Evolutionary conservation across 352 stramenopile genomes (phyloP), one percentile per base, ranked within the genome.

Genomic region (Globisporangium takayamanum): DNA sequence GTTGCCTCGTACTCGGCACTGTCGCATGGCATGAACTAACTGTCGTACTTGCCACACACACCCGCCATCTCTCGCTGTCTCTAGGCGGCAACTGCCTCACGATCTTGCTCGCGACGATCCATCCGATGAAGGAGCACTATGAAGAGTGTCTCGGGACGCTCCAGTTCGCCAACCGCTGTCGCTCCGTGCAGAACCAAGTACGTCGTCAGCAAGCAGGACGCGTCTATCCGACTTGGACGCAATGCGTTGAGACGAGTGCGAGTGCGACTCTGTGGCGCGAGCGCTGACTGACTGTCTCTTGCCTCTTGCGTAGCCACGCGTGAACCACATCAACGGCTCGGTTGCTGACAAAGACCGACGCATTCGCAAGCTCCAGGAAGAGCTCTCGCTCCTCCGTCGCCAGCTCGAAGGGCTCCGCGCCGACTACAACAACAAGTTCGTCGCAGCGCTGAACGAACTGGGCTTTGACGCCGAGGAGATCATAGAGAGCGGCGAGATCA

Each of bases 101-200:
- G 58, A 88, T 80, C 16, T 66, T 96, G 4, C 83, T 94, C 47
- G 83, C 85, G 36, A 95, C 87, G 12, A 95, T 95, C 53, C 83
- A 95, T 37, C 88, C 88, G 33, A 91, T 89, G 80, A 90, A 79
- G 51, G 80, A 92, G 50, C 87, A 96, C 66, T 95, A 95, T 47
- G 88, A 96, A 64, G 88, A 96, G 50, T 96, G 88, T 62, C 73
- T 97, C 4, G 88, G 83, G 47, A 96, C 89, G 5, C 71, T 96
- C 2, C 88, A 97, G 64, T 96, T 97, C 63, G 89, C 89, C 5
- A 96, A 97, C 52, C 80, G 88, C 26, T 96, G 87, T 59, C 84
- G 89, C 62, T 95, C 86, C 1, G 89, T 96, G 39, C 82, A 95
- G 47, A 97, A 97, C 56, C 82, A 96, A 47, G 77, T 81, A 64